Percentiles rank a stretch among this genome's conserved stretches.
Evolutionary conservation across 768 basidiomycete genomes (phyloP).

Genomic region (Clathrus columnatus): DNA sequence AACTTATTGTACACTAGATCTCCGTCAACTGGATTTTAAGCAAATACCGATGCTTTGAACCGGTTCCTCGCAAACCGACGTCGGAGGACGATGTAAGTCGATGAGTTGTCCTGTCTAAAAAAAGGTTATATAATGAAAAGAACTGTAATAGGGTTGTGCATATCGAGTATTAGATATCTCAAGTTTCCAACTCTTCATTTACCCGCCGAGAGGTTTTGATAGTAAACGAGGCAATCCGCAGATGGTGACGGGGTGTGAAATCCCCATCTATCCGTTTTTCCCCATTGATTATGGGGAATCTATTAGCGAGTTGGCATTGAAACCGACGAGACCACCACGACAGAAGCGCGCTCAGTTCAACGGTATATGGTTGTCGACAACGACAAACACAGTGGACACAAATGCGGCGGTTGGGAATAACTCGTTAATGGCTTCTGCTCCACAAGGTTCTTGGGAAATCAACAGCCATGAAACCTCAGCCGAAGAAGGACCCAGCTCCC

Average conservation of each 20-base stretch:
- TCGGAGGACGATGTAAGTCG: neutral
- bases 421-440: too few species aligned
- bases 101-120: neutral
- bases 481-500: too few species aligned
- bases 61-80: neutral
- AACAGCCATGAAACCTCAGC: too few species aligned
- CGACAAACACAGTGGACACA: too few species aligned
- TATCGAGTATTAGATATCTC: neutral
- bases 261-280: neutral
- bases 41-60: neutral
- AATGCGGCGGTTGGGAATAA: too few species aligned
- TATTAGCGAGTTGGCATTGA: too few species aligned
- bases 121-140: neutral
- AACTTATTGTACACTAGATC: neutral
- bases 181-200: neutral
- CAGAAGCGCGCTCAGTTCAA: too few species aligned
- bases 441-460: too few species aligned
- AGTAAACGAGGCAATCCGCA: neutral
- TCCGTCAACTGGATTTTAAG: neutral
- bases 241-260: too few species aligned
- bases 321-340: too few species aligned
- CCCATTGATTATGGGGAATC: neutral
- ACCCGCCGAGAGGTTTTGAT: neutral
- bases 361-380: too few species aligned
- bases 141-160: neutral